Evolutionary conservation across 2,329 filamentous ascomycete species (phyloP), one percentile per base, ranked within the genome.

Genomic region (Cladophialophora carrionii): DNA sequence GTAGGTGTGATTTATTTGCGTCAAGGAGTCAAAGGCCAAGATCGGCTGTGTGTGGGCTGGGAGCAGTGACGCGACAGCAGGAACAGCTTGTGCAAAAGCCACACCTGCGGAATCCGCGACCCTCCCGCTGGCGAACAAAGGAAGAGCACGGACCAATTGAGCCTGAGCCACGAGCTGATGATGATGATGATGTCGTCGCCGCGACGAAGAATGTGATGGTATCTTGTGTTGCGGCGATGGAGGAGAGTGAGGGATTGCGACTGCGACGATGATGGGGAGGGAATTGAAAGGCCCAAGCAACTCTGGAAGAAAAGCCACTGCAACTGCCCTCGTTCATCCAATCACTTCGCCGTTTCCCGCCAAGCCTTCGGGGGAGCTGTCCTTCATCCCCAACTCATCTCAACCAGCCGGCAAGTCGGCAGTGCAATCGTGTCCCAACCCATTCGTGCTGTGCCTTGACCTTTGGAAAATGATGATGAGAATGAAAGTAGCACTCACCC

Each of bases 261-360:
- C 64, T 57, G 67, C 61, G 60, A 61, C 61, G 56, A 65, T 65
- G 67, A 62, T 62, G 62, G 59, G 52, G 58, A 62, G 57, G 59
- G 59, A 61, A 61, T 61, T 61, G 59, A 61, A 34, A 61, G 51
- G 26, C 49, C 51, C 51, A 60, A 60, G 57, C 46, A 60, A 60
- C 24, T 32, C 29, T 52, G 32, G 34, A 43, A 51, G 57, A 60
- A 60, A 60, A 60, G 57, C 57, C 57, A 60, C 57, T 51, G 57
- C 57, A 52, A 60, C 57, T 52, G 57, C 46, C 20, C 22, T 12
- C 6, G 7, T 52, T 17, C 48, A 60, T 12, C 57, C 57, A 60
- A 60, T 60, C 22, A 60, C 31, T 17, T 17, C 29, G 8, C 48
- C 22, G 12, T 34, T 31, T 41, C 31, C 24, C 31, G 57, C 57